These are phyloP conservation scores for Eucalyptus camaldulensis DNA, from an alignment of 345 rosid genomes.

Conservation along the genomic window DNA sequence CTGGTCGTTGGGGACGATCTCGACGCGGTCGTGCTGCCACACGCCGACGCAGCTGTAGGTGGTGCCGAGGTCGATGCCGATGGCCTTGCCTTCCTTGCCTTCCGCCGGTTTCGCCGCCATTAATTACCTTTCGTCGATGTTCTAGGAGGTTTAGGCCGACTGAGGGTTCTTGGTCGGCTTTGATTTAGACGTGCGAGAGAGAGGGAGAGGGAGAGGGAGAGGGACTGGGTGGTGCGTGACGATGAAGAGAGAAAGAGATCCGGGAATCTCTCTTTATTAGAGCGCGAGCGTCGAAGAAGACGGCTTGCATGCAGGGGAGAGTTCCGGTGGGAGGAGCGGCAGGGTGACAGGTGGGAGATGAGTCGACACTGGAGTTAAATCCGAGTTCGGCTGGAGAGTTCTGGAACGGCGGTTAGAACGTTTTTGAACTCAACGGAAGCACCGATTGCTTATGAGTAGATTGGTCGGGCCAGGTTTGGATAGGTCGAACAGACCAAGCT, in stretches of 20 bases:
- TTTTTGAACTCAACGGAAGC: background rate
- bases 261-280: background rate
- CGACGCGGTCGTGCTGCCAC: constrained; percentile 19
- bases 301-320: background rate
- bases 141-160: too few species aligned
- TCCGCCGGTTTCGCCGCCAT: background rate
- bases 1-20: constrained; percentile 25
- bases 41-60: constrained; percentile 24
- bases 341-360: background rate
- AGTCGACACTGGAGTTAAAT: background rate
- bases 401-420: background rate
- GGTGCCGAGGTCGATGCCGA: constrained; percentile 20
- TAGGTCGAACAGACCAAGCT: too few species aligned
- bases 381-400: background rate
- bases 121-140: background rate
- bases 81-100: constrained; percentile 15
- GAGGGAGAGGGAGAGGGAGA: too few species aligned
- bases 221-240: background rate
- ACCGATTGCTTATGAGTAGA: too few species aligned
- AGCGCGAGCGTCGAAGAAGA: background rate
- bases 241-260: background rate
- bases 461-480: too few species aligned
- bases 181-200: background rate
- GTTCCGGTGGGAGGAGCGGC: background rate
- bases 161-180: background rate